Evolutionary conservation across 108 stramenopile species (phyloP).

Genomic region (Cyclotella choctawhatcheeana): DNA sequence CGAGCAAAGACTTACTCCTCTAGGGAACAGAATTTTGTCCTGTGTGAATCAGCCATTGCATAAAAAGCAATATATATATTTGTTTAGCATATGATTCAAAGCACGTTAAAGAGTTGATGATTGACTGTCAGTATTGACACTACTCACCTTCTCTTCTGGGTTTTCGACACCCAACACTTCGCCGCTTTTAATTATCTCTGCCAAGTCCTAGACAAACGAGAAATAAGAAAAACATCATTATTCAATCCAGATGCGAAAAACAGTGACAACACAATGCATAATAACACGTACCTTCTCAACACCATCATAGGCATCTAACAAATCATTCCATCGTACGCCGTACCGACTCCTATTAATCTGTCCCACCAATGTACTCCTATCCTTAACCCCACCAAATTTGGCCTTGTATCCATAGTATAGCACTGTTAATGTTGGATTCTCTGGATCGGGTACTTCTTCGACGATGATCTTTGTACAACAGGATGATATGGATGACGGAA

Average conservation of each 20-base stretch:
- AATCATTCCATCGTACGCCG: constrained; percentile 66
- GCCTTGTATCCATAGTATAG: constrained; percentile 79
- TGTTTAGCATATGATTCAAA: not conserved
- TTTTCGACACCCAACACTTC: constrained; percentile 76
- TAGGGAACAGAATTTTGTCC: constrained; percentile 66
- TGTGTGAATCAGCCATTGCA: not conserved
- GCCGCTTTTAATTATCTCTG: constrained; percentile 66
- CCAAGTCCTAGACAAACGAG: constrained; percentile 51
- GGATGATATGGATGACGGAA: no score
- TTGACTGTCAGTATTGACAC: no score
- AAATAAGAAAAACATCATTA: not conserved
- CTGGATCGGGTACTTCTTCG: constrained; percentile 84
- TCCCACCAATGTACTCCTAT: constrained; percentile 67
- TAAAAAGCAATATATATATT: not conserved
- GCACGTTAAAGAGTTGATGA: no score
- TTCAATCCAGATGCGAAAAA: no score
- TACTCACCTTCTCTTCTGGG: constrained; percentile 76
- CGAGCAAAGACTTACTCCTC: constrained; percentile 47
- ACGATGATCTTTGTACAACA: constrained; percentile 75
- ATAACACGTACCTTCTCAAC: constrained; percentile 45
- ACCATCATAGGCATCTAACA: constrained; percentile 78
- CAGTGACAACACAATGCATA: no score
- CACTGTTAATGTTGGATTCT: constrained; percentile 75
- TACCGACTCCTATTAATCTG: constrained; percentile 84
- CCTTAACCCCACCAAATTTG: constrained; percentile 70